Base-by-base conservation (phyloP, 768 basidiomycete genomes). In the Amylocystis lapponica region DNA sequence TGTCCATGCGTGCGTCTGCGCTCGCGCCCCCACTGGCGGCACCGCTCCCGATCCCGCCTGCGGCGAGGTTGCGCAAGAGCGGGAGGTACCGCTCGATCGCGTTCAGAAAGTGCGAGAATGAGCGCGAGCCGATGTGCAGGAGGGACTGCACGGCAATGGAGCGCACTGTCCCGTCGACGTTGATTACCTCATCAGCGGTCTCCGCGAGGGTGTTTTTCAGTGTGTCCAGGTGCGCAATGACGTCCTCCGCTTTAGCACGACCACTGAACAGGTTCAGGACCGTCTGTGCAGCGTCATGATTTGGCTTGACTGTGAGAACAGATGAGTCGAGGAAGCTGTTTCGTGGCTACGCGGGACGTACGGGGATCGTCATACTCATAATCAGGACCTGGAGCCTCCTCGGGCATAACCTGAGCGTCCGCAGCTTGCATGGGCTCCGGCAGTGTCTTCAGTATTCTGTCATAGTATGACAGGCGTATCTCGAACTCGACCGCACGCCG, bases 71-170 rank as follows among this genome's bases (percentile, higher is more conserved):
- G 14, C 84, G 85, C 16, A 92, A 70, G 4, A 92, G 69, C 4
- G 78, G 76, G 1, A 94, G 78, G 57, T 94, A 98, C 14, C 96
- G 84, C 59, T 99, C 96, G 52, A 97, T 91, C 3, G 93, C 94
- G 57, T 98, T 98, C 52, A 98, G 79, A 54, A 97, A 83, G 64
- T 99, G 96, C 0, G 94, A 97, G 71, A 99, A 97, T 3, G 94
- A 96, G 13, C 96, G 83, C 2, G 88, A 81, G 39, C 96, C 96
- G 47, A 97, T 86, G 59, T 88, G 81, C 5, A 98, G 75, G 4
- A 98, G 75, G 11, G 88, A 90, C 54, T 97, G 92, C 36, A 90
- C 72, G 14, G 87, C 74, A 52, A 98, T 85, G 22, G 86, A 82
- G 19, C 89, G 81, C 30, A 84, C 69, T 39, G 82, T 63, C 14